A percentile compares a stretch with the other conserved stretches of the same genome.
Evolutionary conservation across 768 basidiomycete genomes (phyloP).

Genomic region (Pleurotus tuoliensis): DNA sequence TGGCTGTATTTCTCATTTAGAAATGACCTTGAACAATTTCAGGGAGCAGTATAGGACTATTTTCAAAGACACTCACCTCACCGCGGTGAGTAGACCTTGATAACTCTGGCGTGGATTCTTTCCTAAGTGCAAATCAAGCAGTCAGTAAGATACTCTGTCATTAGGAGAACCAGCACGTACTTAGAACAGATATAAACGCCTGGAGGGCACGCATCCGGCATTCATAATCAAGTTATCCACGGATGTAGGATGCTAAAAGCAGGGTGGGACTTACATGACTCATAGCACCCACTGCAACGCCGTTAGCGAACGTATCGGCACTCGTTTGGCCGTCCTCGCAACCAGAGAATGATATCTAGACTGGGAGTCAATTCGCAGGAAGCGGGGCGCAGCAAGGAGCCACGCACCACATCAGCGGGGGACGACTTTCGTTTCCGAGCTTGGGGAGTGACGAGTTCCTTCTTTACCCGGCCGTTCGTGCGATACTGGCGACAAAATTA

Average conservation of each 20-base stretch:
- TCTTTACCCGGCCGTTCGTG: constrained; percentile 52
- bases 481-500: constrained; percentile 43
- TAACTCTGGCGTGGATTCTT: constrained; percentile 60
- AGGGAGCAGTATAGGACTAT: not conserved
- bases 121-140: constrained; percentile 19
- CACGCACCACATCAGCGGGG: constrained; percentile 63
- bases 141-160: no score
- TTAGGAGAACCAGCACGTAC: no score
- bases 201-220: constrained; percentile 9
- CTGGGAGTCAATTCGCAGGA: not conserved
- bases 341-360: constrained; percentile 69
- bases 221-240: constrained; percentile 51
- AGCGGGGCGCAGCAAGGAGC: not conserved
- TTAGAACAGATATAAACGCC: not conserved
- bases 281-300: constrained; percentile 75
- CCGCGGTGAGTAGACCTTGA: constrained; percentile 51
- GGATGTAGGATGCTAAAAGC: constrained; percentile 36
- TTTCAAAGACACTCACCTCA: constrained; percentile 38
- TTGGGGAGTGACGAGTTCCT: constrained; percentile 32
- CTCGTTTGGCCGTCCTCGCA: constrained; percentile 73
- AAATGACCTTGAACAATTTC: constrained; percentile 36
- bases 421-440: constrained; percentile 43
- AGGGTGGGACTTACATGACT: constrained; percentile 56
- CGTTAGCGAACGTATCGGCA: constrained; percentile 62
- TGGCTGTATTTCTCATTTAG: constrained; percentile 60